Conservation (phyloP, 805 yeast species). For the Candida tallmaniae region DNA sequence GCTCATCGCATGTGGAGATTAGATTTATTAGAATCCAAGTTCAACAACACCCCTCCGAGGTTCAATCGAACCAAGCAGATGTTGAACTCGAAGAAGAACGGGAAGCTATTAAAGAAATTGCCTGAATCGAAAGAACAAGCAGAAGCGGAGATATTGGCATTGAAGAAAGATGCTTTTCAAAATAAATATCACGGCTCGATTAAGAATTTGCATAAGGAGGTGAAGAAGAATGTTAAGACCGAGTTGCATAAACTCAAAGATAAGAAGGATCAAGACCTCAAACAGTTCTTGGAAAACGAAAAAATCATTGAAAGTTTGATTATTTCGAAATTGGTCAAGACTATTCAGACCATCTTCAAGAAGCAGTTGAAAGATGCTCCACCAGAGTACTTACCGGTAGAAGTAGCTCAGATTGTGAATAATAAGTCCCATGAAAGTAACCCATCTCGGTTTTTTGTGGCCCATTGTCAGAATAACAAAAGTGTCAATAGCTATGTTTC, state of each 20-base stretch:
- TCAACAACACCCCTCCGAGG: conserved; percentile 39
- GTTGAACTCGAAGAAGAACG: conserved; percentile 40
- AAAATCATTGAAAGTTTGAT: conserved; percentile 22
- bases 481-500: conserved; percentile 45
- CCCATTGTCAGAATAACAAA: conserved; percentile 35
- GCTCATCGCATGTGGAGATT: conserved; percentile 38
- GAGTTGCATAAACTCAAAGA: conserved; percentile 10
- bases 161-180: conserved; percentile 42
- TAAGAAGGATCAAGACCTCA: conserved; percentile 11
- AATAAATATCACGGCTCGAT: conserved; percentile 47
- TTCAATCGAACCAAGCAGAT: conserved; percentile 46
- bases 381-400: conserved; percentile 31
- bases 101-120: conserved; percentile 36
- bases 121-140: conserved; percentile 44
- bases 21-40: conserved; percentile 53
- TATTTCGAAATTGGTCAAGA: conserved; percentile 29
- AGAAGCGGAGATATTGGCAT: conserved; percentile 35
- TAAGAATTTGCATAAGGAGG: conserved; percentile 36
- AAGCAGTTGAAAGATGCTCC: conserved; percentile 28
- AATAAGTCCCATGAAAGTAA: conserved; percentile 30
- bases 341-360: conserved; percentile 21
- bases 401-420: conserved; percentile 17
- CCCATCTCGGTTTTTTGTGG: conserved; percentile 45
- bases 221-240: conserved; percentile 17
- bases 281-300: conserved; percentile 18